Percentiles rank a stretch among this genome's conserved stretches.
Evolutionary conservation across 805 yeast species (phyloP).

Genomic region (Candida silvatica): DNA sequence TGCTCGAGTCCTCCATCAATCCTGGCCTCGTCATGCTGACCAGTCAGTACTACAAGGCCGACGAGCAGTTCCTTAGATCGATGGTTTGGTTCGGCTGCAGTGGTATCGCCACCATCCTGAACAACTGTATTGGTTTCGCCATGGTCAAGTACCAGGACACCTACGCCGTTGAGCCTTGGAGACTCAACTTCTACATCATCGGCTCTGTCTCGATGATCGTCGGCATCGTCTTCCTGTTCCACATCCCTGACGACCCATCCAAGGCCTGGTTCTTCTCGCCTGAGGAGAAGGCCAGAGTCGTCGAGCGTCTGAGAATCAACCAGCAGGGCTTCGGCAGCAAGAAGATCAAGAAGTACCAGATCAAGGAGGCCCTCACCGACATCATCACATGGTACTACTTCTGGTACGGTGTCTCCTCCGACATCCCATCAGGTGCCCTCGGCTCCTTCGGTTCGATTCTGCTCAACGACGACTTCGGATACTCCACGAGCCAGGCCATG

Average conservation of each 20-base stretch:
- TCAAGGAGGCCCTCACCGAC: slow-evolving; percentile 45
- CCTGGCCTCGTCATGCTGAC: slow-evolving; percentile 51
- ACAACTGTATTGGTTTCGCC: slow-evolving; percentile 50
- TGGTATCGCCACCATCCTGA: slow-evolving; percentile 39
- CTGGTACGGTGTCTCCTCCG: slow-evolving; percentile 31
- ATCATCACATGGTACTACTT: slow-evolving; percentile 41
- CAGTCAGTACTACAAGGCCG: slow-evolving; percentile 45
- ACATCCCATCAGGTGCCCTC: slow-evolving; percentile 53
- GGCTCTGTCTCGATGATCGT: slow-evolving; percentile 25
- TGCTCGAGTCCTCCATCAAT: slow-evolving; percentile 42
- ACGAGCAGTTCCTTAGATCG: slow-evolving; percentile 29
- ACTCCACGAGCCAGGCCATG: slow-evolving; percentile 15
- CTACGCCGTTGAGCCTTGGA: slow-evolving; percentile 21
- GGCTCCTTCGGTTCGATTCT: slow-evolving; percentile 39
- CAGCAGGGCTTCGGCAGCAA: slow-evolving; percentile 54
- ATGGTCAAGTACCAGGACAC: slow-evolving; percentile 19
- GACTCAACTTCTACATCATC: slow-evolving; percentile 24
- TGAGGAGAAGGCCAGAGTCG: slow-evolving; percentile 37
- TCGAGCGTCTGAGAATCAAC: slow-evolving; percentile 48
- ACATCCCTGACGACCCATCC: slow-evolving; percentile 47
- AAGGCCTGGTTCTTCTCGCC: slow-evolving; percentile 40
- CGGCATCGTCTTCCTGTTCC: slow-evolving; percentile 28
- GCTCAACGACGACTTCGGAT: slow-evolving; percentile 29
- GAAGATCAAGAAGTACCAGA: slow-evolving; percentile 45
- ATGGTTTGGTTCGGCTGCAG: slow-evolving; percentile 21